phyloP scores from a whole-genome alignment of 768 basidiomycete species.

The Omphalotus guepiniiformis region DNA sequence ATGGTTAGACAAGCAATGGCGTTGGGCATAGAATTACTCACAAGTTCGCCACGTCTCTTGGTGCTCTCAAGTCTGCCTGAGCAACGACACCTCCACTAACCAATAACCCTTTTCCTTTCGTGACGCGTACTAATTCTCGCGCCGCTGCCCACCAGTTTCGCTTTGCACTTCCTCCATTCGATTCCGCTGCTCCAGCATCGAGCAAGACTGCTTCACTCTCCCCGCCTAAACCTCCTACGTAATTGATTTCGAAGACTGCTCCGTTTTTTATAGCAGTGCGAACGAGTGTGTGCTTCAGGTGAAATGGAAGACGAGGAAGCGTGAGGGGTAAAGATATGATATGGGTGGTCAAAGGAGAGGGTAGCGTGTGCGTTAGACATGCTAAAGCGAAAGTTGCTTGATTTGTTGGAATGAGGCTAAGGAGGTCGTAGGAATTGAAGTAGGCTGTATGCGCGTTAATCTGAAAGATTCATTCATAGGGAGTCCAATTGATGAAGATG shows the following conservation, averaged over 20 bases:
- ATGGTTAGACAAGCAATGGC: neutral
- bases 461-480: slow-evolving; percentile 30
- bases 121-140: slow-evolving; percentile 72
- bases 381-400: slow-evolving; percentile 69
- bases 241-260: slow-evolving; percentile 77
- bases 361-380: slow-evolving; percentile 74
- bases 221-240: slow-evolving; percentile 68
- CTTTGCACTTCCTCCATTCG: slow-evolving; percentile 49
- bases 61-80: slow-evolving; percentile 62
- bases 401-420: slow-evolving; percentile 73
- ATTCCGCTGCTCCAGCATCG: slow-evolving; percentile 45
- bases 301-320: slow-evolving; percentile 71
- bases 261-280: slow-evolving; percentile 80
- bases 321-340: slow-evolving; percentile 79
- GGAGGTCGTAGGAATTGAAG: slow-evolving; percentile 67
- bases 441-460: slow-evolving; percentile 63
- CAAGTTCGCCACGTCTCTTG: slow-evolving; percentile 76
- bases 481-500: neutral
- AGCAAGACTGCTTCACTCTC: slow-evolving; percentile 45
- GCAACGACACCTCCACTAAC: slow-evolving; percentile 65
- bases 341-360: slow-evolving; percentile 74
- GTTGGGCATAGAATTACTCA: slow-evolving; percentile 28
- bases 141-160: slow-evolving; percentile 84
- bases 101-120: slow-evolving; percentile 74
- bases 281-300: slow-evolving; percentile 79